Conservation (phyloP, 73 alveolate species). For the Paramecium primaurelia region DNA sequence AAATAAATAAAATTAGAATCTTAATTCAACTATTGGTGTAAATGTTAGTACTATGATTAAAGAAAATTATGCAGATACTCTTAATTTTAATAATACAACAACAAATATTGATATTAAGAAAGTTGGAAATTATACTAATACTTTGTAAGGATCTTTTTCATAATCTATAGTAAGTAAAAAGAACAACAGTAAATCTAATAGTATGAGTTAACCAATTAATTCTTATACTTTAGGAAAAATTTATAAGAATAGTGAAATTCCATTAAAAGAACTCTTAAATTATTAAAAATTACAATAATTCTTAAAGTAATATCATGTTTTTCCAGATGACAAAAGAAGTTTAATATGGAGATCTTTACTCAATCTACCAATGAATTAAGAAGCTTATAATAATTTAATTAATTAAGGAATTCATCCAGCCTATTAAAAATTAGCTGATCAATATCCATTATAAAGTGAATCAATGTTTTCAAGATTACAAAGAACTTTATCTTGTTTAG, state of each 20-base stretch:
- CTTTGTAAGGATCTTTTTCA: background rate
- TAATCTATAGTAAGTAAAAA: background rate
- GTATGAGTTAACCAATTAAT: slow-evolving; percentile 11
- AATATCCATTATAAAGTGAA: slow-evolving; percentile 44
- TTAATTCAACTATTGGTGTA: background rate
- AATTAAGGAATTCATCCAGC: slow-evolving; percentile 73
- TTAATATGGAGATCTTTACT: slow-evolving; percentile 65
- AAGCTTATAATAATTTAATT: slow-evolving; percentile 43
- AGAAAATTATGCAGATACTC: slow-evolving; percentile 33
- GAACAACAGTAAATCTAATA: slow-evolving; percentile 2
- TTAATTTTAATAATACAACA: slow-evolving; percentile 8
- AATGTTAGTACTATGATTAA: background rate
- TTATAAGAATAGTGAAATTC: background rate
- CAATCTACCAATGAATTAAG: slow-evolving; percentile 69
- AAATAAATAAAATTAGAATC: background rate
- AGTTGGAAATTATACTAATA: background rate
- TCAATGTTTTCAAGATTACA: slow-evolving; percentile 57
- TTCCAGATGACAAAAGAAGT: slow-evolving; percentile 72
- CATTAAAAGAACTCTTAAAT: slow-evolving; percentile 21
- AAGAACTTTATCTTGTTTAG: slow-evolving; percentile 73
- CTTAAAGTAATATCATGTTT: slow-evolving; percentile 64
- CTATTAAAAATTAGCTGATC: slow-evolving; percentile 47
- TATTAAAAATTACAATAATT: slow-evolving; percentile 16
- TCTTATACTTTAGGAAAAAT: background rate
- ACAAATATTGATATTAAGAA: slow-evolving; percentile 28